Evolutionary conservation across 1,284 basidiomycete genomes (phyloP).

Genomic region (Ganoderma multipileum): DNA sequence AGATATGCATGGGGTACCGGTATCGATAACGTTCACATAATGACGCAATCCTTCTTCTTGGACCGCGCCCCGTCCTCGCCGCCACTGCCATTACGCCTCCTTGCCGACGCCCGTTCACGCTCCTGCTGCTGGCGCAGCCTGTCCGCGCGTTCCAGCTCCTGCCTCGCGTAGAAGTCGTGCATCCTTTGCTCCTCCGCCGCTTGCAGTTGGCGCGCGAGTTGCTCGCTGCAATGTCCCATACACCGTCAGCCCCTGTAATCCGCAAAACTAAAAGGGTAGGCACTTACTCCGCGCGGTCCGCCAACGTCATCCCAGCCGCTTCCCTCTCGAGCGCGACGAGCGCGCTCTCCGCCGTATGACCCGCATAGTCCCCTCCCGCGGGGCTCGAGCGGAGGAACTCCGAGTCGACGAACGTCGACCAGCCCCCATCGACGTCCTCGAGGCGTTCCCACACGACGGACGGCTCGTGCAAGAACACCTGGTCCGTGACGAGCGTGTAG

Average conservation of each 20-base stretch:
- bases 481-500: slow-evolving; percentile 85
- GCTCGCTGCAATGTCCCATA: slow-evolving; percentile 48
- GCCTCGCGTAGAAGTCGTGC: slow-evolving; percentile 46
- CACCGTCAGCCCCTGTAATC: background rate
- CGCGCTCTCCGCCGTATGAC: slow-evolving; percentile 70
- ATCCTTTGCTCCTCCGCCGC: slow-evolving; percentile 72
- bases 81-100: background rate
- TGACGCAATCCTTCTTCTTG: slow-evolving; percentile 64
- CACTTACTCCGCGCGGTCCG: slow-evolving; percentile 61
- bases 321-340: slow-evolving; percentile 43
- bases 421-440: slow-evolving; percentile 85
- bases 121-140: slow-evolving; percentile 40
- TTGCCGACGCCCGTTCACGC: slow-evolving; percentile 22
- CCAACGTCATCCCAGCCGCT: slow-evolving; percentile 41
- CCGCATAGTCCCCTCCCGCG: slow-evolving; percentile 81
- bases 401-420: slow-evolving; percentile 78
- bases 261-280: background rate
- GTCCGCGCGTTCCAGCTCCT: slow-evolving; percentile 42
- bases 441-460: slow-evolving; percentile 89
- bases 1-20: background rate
- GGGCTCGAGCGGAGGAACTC: slow-evolving; percentile 69
- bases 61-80: slow-evolving; percentile 32
- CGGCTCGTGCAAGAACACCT: slow-evolving; percentile 78
- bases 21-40: slow-evolving; percentile 56
- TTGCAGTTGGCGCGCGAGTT: slow-evolving; percentile 75